Percentiles rank a stretch among this genome's conserved stretches.
Conservation (phyloP, 1,139 yeast genomes). For the Eremothecium cymbalariae region DNA sequence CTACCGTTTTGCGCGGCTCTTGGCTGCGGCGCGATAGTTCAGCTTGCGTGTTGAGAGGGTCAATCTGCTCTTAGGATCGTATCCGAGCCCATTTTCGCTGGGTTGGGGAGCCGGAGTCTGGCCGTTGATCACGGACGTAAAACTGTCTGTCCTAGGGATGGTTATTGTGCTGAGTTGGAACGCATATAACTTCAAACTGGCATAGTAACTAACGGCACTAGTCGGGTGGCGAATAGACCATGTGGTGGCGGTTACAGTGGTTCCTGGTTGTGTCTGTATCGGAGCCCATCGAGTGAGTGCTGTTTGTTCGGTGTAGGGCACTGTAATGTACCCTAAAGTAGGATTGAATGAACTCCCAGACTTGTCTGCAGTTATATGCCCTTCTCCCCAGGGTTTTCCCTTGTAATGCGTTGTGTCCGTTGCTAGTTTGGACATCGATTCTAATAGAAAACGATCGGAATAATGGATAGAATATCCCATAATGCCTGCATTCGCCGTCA, state of each 20-base stretch:
- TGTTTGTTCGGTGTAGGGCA: conserved; percentile 67
- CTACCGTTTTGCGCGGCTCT: no score
- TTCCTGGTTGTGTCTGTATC: conserved; percentile 80
- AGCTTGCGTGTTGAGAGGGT: conserved; percentile 34
- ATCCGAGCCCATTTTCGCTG: conserved; percentile 45
- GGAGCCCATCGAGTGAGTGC: conserved; percentile 75
- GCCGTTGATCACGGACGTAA: conserved; percentile 22
- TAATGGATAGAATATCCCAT: conserved; percentile 59
- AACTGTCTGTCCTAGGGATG: background rate
- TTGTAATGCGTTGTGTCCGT: background rate
- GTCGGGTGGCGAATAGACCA: conserved; percentile 59
- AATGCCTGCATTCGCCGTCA: conserved; percentile 38
- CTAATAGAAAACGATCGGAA: conserved; percentile 48
- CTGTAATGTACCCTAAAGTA: conserved; percentile 13
- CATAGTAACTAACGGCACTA: conserved; percentile 53
- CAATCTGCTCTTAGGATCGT: conserved; percentile 33
- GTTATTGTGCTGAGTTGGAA: conserved; percentile 1
- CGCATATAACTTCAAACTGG: conserved; percentile 17
- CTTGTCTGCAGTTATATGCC: conserved; percentile 1
- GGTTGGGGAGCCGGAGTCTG: conserved; percentile 67
- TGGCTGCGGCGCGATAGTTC: no score
- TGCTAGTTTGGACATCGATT: background rate
- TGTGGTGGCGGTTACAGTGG: conserved; percentile 53
- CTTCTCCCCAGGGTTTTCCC: conserved; percentile 1
- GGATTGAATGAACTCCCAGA: background rate